These are phyloP conservation scores for Sclerospora graminicola DNA, from an alignment of 352 stramenopile species.

Conservation along the genomic window DNA sequence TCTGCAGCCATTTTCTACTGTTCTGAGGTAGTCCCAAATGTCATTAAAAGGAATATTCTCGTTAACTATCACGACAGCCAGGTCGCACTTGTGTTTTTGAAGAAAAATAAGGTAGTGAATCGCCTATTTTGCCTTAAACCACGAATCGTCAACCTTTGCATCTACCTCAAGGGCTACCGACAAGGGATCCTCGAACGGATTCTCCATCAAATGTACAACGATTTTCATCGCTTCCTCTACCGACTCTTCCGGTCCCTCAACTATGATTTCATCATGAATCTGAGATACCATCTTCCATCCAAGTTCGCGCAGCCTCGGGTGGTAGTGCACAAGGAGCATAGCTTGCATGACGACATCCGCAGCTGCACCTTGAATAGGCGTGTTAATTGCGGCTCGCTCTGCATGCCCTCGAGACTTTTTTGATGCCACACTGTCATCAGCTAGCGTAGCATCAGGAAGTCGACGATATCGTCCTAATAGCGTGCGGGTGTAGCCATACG, in stretches of 20 bases:
- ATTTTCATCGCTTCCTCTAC: conserved; percentile 86
- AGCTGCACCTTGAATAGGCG: conserved; percentile 96
- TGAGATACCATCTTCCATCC: conserved; percentile 98
- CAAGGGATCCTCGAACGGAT: conserved; percentile 91
- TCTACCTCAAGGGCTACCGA: conserved; percentile 88
- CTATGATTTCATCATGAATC: conserved; percentile 99
- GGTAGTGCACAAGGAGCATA: conserved; percentile 96
- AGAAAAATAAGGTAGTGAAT: background rate
- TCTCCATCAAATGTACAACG: conserved; percentile 93
- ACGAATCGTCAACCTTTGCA: conserved; percentile 93
- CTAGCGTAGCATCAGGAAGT: conserved; percentile 88
- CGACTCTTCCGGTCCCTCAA: conserved; percentile 96
- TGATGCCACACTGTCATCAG: conserved; percentile 34
- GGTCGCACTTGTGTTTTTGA: background rate
- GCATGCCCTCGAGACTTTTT: conserved; percentile 81
- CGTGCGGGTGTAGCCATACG: conserved; percentile 88
- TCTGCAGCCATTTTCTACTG: conserved; percentile 2
- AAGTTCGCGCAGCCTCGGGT: conserved; percentile 85
- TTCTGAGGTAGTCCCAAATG: too few species aligned
- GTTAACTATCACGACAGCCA: background rate
- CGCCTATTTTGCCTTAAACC: conserved; percentile 98
- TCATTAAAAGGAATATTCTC: too few species aligned
- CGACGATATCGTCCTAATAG: conserved; percentile 96
- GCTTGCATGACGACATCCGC: conserved; percentile 99
- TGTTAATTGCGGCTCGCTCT: conserved; percentile 98